Base-by-base conservation (phyloP, 345 rosid genomes). In the Limnanthes douglasii region DNA sequence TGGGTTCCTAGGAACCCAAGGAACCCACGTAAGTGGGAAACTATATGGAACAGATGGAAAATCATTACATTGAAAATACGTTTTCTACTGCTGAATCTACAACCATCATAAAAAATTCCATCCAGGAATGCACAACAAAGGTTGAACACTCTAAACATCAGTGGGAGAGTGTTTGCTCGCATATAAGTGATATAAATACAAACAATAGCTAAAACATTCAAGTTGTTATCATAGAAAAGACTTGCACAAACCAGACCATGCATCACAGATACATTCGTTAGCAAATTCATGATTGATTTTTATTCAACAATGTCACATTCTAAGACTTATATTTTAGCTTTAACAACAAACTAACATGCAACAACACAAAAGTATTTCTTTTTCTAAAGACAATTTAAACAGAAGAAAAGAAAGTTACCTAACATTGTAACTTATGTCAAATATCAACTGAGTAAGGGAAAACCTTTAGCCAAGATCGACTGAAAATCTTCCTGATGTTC, bases 1-100 rank as follows among this genome's bases (percentile, higher is more conserved):
- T n/a, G n/a, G n/a, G n/a, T n/a, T n/a, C n/a, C n/a, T n/a, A n/a
- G n/a, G n/a, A n/a, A n/a, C n/a, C n/a, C n/a, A n/a, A n/a, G n/a
- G n/a, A n/a, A n/a, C n/a, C n/a, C n/a, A n/a, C n/a, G n/a, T n/a
- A n/a, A n/a, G n/a, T 79, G 39, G 56, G 36, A 38, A 64, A 65
- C 18, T 74, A 83, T 34, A 35, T 54, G 14, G 56, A 56, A 50
- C 48, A 61, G 35, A 55, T 43, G 28, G 65, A 71, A 56, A 60
- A 24, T 4, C 44, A 50, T 31, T 88, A 67, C 65, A 43, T 62
- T 23, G 74, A 68, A 47, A 75, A 76, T 39, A 67, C 78, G 18
- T 67, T 78, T 50, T 68, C 71, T 11, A 59, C 61, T 2, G 80
- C 78, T 20, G 78, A 72, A 69, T 56, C 73, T 51, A 56, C 50